Conservation (phyloP, 2,329 filamentous ascomycete species). For the Colletotrichum tamarilloi region DNA sequence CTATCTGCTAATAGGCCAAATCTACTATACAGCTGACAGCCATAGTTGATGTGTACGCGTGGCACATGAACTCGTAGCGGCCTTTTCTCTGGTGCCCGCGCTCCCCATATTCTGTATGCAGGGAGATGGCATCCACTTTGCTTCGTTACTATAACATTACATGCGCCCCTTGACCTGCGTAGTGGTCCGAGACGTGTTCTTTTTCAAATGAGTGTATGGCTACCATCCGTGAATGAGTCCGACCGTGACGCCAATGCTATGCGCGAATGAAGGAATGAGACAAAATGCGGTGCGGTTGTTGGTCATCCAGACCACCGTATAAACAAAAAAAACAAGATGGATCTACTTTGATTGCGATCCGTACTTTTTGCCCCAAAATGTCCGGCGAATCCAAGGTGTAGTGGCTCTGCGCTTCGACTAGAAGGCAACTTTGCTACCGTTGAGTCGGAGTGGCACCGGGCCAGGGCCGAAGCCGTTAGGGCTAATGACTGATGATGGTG, state of each 20-base stretch:
- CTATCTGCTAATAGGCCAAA: slow-evolving; percentile 13
- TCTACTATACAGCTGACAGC: slow-evolving; percentile 26
- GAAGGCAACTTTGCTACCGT: slow-evolving; percentile 52
- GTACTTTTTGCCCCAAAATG: slow-evolving; percentile 21
- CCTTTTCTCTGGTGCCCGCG: background rate
- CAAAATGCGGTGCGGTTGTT: slow-evolving; percentile 16
- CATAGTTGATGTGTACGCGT: slow-evolving; percentile 14
- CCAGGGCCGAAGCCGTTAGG: slow-evolving; percentile 41
- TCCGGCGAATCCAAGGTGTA: slow-evolving; percentile 33
- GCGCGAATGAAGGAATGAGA: slow-evolving; percentile 22
- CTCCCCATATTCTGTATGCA: slow-evolving; percentile 20
- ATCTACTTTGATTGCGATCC: slow-evolving; percentile 4
- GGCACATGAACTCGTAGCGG: slow-evolving; percentile 22
- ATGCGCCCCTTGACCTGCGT: slow-evolving; percentile 14
- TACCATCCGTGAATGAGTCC: slow-evolving; percentile 26
- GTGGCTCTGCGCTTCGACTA: slow-evolving; percentile 40
- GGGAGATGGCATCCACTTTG: slow-evolving; percentile 23
- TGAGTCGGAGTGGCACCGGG: slow-evolving; percentile 45
- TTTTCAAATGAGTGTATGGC: slow-evolving; percentile 33
- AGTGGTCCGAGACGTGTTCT: slow-evolving; percentile 1
- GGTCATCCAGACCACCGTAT: slow-evolving; percentile 16
- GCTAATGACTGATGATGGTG: slow-evolving; percentile 45
- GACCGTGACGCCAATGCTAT: slow-evolving; percentile 35
- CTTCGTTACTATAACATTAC: slow-evolving; percentile 31
- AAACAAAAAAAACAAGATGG: background rate